A percentile compares a stretch with the other conserved stretches of the same genome.
phyloP scores from a whole-genome alignment of 169 alveolate species.

The Plasmodium inui region DNA sequence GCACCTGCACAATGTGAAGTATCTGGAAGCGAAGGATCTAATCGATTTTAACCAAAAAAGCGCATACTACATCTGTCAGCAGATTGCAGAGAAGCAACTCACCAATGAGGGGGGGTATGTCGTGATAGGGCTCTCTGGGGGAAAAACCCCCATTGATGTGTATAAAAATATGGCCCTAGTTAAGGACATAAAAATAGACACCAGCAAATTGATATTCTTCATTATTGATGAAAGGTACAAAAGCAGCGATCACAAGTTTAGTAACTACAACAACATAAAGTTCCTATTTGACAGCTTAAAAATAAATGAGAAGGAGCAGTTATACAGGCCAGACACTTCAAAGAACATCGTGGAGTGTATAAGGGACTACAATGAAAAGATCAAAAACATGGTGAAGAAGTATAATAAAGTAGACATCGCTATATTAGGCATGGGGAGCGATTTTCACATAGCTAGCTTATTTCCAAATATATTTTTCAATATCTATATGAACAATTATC shows the following conservation, averaged over 20 bases:
- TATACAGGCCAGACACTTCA: constrained; percentile 46
- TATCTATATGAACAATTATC: constrained; percentile 57
- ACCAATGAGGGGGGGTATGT: constrained; percentile 37
- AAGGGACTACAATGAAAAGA: constrained; percentile 60
- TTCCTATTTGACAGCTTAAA: constrained; percentile 43
- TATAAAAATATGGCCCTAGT: constrained; percentile 53
- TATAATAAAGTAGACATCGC: constrained; percentile 52
- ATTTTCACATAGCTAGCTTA: constrained; percentile 59
- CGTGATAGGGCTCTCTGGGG: constrained; percentile 68
- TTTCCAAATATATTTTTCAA: constrained; percentile 46
- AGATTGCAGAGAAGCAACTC: constrained; percentile 43
- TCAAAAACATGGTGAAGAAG: constrained; percentile 24
- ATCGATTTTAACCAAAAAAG: constrained; percentile 36
- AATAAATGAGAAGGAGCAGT: constrained; percentile 49
- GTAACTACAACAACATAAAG: constrained; percentile 61
- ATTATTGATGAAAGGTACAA: constrained; percentile 68
- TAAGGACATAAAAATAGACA: constrained; percentile 52
- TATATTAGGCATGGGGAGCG: constrained; percentile 72
- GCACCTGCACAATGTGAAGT: constrained; percentile 47
- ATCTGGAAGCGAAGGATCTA: constrained; percentile 27
- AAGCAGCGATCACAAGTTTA: constrained; percentile 49
- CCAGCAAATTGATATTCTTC: constrained; percentile 46
- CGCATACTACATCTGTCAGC: constrained; percentile 63
- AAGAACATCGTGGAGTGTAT: constrained; percentile 31
- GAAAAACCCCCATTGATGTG: constrained; percentile 64